Percentiles rank a stretch among this genome's conserved stretches.
phyloP scores from a whole-genome alignment of 2,329 filamentous ascomycete species.

The Elsinoe necatrix region DNA sequence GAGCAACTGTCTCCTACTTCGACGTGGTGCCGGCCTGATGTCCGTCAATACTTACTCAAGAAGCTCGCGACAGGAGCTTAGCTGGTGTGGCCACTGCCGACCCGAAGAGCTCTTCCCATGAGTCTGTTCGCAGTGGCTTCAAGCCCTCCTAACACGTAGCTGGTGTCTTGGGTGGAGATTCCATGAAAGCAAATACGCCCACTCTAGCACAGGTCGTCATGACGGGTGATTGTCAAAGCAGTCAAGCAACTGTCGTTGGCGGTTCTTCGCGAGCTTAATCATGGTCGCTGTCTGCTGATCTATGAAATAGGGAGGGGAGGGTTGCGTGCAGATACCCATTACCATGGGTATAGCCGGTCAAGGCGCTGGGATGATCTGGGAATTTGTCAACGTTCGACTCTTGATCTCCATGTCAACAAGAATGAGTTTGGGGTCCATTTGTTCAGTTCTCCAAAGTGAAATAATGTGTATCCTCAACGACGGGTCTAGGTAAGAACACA shows the following conservation, averaged over 20 bases:
- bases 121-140: neutral
- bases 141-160: too few relatives aligned
- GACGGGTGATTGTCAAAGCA: neutral
- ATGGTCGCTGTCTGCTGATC: neutral
- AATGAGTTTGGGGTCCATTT: neutral
- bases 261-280: neutral
- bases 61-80: neutral
- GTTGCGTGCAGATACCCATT: neutral
- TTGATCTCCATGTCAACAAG: too few relatives aligned
- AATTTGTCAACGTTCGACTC: neutral
- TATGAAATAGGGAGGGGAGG: neutral
- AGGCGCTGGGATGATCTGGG: neutral
- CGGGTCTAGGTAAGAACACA: constrained; percentile 56
- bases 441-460: constrained; percentile 61
- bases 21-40: neutral
- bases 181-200: too few relatives aligned
- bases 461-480: constrained; percentile 47
- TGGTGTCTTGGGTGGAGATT: too few relatives aligned
- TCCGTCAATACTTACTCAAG: neutral
- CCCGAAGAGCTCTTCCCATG: too few relatives aligned
- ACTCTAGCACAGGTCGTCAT: too few relatives aligned
- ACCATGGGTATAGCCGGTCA: neutral
- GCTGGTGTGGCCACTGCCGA: too few relatives aligned
- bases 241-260: neutral
- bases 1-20: neutral